Conservation (phyloP, 2,329 filamentous ascomycete genomes). For the Talaromyces atroroseus region DNA sequence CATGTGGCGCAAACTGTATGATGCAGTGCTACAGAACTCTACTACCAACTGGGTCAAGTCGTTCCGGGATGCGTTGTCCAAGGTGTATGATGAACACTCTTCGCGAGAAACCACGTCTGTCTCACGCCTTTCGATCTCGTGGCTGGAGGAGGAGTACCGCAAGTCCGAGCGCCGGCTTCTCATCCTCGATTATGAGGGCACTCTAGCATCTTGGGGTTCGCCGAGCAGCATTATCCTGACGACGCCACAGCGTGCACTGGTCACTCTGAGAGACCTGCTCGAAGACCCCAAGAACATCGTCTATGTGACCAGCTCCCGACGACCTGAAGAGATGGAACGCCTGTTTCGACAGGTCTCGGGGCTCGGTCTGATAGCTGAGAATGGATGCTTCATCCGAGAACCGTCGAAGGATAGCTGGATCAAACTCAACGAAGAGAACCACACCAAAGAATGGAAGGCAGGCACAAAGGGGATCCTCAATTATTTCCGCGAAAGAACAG, state of each 20-base stretch:
- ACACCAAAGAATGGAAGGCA: slow-evolving; percentile 73
- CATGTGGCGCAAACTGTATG: slow-evolving; percentile 69
- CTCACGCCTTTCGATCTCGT: slow-evolving; percentile 69
- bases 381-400: slow-evolving; percentile 82
- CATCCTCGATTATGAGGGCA: slow-evolving; percentile 90
- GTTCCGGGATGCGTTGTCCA: slow-evolving; percentile 64
- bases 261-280: slow-evolving; percentile 74
- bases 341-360: slow-evolving; percentile 78
- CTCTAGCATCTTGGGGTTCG: slow-evolving; percentile 79
- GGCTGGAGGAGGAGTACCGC: slow-evolving; percentile 62
- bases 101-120: slow-evolving; percentile 79
- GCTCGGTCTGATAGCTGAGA: slow-evolving; percentile 87
- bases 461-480: slow-evolving; percentile 76
- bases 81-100: slow-evolving; percentile 77
- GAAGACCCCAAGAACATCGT: slow-evolving; percentile 76
- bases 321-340: slow-evolving; percentile 79
- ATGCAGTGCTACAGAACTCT: slow-evolving; percentile 72
- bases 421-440: slow-evolving; percentile 66
- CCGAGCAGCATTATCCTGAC: slow-evolving; percentile 79
- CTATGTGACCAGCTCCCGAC: slow-evolving; percentile 88
- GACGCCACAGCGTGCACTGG: slow-evolving; percentile 78
- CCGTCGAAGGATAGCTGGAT: slow-evolving; percentile 66
- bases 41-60: slow-evolving; percentile 81
- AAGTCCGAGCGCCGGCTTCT: slow-evolving; percentile 67
- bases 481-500: slow-evolving; percentile 86